These are phyloP conservation scores for Paramecium octaurelia DNA, from an alignment of 73 alveolate species.

Conservation along the genomic window DNA sequence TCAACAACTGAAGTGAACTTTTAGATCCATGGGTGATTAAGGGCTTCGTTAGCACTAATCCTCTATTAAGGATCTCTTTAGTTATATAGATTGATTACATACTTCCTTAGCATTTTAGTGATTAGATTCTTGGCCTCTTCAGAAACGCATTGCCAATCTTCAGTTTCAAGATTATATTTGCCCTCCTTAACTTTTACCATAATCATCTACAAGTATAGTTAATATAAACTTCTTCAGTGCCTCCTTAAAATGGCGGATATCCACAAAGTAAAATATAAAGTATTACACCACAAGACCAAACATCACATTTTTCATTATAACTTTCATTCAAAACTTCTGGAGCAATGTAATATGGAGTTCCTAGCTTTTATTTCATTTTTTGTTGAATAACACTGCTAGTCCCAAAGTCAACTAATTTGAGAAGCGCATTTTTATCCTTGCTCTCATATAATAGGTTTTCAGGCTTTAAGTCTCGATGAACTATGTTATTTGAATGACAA, in stretches of 20 bases:
- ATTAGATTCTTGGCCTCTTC: slow-evolving; percentile 41
- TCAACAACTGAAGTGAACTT: not conserved
- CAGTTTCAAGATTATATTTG: slow-evolving; percentile 1
- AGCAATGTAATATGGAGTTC: slow-evolving; percentile 62
- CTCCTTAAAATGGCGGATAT: slow-evolving; percentile 54
- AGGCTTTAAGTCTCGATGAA: slow-evolving; percentile 62
- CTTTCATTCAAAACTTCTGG: slow-evolving; percentile 51
- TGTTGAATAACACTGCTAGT: not conserved
- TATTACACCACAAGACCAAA: slow-evolving; percentile 64
- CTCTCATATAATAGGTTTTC: slow-evolving; percentile 49
- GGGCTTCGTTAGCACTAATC: slow-evolving; percentile 13
- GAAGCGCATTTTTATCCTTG: not conserved
- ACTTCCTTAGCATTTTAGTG: slow-evolving; percentile 44
- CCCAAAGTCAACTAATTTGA: slow-evolving; percentile 57
- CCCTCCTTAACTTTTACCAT: slow-evolving; percentile 55
- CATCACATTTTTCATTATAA: slow-evolving; percentile 64
- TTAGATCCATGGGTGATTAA: slow-evolving; percentile 41
- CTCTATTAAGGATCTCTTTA: slow-evolving; percentile 29
- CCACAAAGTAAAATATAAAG: slow-evolving; percentile 55
- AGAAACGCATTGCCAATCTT: slow-evolving; percentile 49
- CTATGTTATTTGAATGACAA: slow-evolving; percentile 57
- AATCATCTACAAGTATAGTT: slow-evolving; percentile 6
- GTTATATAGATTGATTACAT: not conserved
- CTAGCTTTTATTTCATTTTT: slow-evolving; percentile 46
- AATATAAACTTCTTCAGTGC: not conserved